These are phyloP conservation scores for Papiliotrema fonsecae DNA, from an alignment of 1,284 basidiomycete species.

Conservation along the genomic window DNA sequence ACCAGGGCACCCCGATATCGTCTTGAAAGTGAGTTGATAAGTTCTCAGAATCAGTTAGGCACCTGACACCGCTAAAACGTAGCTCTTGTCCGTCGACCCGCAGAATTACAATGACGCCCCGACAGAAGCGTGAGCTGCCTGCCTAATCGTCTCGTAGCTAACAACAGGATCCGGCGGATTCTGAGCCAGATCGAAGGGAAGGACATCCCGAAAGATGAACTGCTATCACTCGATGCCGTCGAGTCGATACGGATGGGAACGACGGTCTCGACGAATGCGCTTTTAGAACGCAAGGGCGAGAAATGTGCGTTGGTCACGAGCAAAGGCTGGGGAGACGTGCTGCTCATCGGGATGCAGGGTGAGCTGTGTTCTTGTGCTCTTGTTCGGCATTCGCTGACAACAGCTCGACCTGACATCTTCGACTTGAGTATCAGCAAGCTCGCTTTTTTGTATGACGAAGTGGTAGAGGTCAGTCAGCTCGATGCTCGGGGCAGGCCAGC, in stretches of 20 bases:
- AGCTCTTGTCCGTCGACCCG: constrained; percentile 79
- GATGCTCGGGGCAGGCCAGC: background rate
- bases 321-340: constrained; percentile 58
- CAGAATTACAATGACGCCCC: constrained; percentile 89
- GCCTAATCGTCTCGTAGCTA: background rate
- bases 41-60: too few species aligned
- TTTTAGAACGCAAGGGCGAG: constrained; percentile 89
- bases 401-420: constrained; percentile 69
- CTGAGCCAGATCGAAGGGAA: constrained; percentile 68
- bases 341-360: constrained; percentile 40
- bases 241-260: constrained; percentile 45
- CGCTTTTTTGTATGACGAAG: constrained; percentile 70
- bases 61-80: background rate
- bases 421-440: constrained; percentile 80
- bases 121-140: constrained; percentile 50
- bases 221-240: constrained; percentile 19
- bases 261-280: constrained; percentile 79
- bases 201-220: constrained; percentile 60
- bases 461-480: constrained; percentile 62
- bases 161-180: constrained; percentile 72
- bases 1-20: constrained; percentile 25
- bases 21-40: constrained; percentile 23
- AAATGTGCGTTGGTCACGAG: constrained; percentile 91
- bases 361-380: background rate
- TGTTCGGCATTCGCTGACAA: background rate